Base-by-base conservation (phyloP, 192 early-diverging fungal species). In the Mortierella hygrophila region DNA sequence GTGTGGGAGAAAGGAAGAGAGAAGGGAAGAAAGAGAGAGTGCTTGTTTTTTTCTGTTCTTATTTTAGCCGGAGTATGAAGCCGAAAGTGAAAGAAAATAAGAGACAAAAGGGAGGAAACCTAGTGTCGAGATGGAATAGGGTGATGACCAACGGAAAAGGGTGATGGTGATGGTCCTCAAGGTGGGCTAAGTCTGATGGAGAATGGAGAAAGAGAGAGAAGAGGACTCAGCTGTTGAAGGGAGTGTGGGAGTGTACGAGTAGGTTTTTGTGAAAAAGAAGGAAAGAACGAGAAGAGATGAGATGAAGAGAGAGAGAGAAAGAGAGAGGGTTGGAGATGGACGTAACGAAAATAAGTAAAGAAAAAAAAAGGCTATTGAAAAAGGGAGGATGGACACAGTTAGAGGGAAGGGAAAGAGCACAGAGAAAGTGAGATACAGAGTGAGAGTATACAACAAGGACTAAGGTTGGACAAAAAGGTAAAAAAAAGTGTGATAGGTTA, bases 391-490 rank as follows among this genome's bases (percentile, higher is more conserved):
- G 47, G 44, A 47, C 15, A 73, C 13, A 42, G 47, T 23, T 18
- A 29, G 42, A 72, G 5, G 29, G 35, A 35, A 35, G 35, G 35
- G 35, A 35, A 35, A 54, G 37, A 21, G 20, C 10, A 26, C 0
- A 42, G 15, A 1, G 35, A 60, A 55, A 42, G 35, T 2, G 40
- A 47, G 44, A 52, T 2, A 68, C 57, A 41, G 70, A 68, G 68
- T 3, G 8, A 11, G 42, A 70, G 47, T 40, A 70, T 38, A 16
- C 16, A 44, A 38, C 18, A 49, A 65, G 32, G 32, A 16, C 10
- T 16, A 68, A 32, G 63, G 55, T n/a, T 60, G 47, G 55, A 20
- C 41, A 78, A 78, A 78, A 70, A 23, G 44, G 29, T 26, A 77
- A 69, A 77, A 23, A 71, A 26, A 63, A 54, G 40, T 23, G 23